A percentile compares a stretch with the other conserved stretches of the same genome.
phyloP scores from a whole-genome alignment of 306 rosid genomes.

The Sindora glabra region DNA sequence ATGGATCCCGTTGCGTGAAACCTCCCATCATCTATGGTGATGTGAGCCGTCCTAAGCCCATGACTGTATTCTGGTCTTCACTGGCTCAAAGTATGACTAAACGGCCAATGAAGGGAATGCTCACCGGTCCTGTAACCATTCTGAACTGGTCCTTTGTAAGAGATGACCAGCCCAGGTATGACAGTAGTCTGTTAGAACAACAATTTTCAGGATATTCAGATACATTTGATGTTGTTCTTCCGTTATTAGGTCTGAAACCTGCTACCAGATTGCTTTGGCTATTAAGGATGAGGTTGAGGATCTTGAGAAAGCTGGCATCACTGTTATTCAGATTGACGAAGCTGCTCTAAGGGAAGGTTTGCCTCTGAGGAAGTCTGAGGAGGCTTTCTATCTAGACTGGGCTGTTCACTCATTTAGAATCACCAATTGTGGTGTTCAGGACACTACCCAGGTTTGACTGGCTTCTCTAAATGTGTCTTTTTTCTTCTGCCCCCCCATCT shows the following conservation, averaged over 20 bases:
- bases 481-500: background rate
- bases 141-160: slow-evolving; percentile 87
- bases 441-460: slow-evolving; percentile 64
- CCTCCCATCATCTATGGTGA: slow-evolving; percentile 89
- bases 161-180: slow-evolving; percentile 79
- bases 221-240: background rate
- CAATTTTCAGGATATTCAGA: background rate
- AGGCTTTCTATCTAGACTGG: slow-evolving; percentile 69
- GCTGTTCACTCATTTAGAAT: slow-evolving; percentile 88
- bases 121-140: slow-evolving; percentile 84
- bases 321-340: slow-evolving; percentile 80
- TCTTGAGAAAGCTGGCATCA: slow-evolving; percentile 71
- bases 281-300: slow-evolving; percentile 88
- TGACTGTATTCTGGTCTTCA: slow-evolving; percentile 89
- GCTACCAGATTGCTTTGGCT: slow-evolving; percentile 89
- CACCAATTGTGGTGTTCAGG: slow-evolving; percentile 61
- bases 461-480: background rate
- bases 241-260: slow-evolving; percentile 57
- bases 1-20: slow-evolving; percentile 80
- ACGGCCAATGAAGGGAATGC: slow-evolving; percentile 92
- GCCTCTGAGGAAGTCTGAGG: slow-evolving; percentile 71
- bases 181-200: background rate
- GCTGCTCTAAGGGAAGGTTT: slow-evolving; percentile 89
- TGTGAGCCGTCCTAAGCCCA: slow-evolving; percentile 84
- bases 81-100: slow-evolving; percentile 61